Percentiles rank a stretch among this genome's conserved stretches.
These are phyloP conservation scores for Wickerhamomyces kurtzmanii DNA, from an alignment of 805 yeast genomes.

Conservation along the genomic window DNA sequence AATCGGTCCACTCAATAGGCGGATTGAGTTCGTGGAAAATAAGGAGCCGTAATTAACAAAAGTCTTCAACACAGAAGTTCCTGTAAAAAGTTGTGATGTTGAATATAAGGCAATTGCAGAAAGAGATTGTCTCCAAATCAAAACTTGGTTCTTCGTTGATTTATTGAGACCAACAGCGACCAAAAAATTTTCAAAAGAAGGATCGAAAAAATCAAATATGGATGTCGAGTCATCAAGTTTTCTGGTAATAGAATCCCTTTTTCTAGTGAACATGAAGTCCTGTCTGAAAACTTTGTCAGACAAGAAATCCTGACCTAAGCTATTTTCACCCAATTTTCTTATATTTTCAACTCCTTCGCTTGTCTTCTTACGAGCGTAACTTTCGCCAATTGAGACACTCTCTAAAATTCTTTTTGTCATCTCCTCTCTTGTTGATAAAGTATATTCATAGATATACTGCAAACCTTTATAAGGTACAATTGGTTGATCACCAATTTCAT, in stretches of 20 bases:
- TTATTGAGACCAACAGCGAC: slow-evolving; percentile 11
- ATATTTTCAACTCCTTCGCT: slow-evolving; percentile 51
- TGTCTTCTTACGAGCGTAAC: slow-evolving; percentile 55
- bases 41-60: slow-evolving; percentile 25
- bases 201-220: slow-evolving; percentile 71
- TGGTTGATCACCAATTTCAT: slow-evolving; percentile 37
- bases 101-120: slow-evolving; percentile 19
- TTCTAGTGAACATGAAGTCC: slow-evolving; percentile 75
- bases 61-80: slow-evolving; percentile 26
- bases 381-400: slow-evolving; percentile 58
- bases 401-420: slow-evolving; percentile 59
- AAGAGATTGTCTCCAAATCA: slow-evolving; percentile 19
- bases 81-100: slow-evolving; percentile 19
- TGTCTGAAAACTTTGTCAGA: slow-evolving; percentile 55
- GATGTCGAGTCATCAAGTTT: slow-evolving; percentile 52
- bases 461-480: slow-evolving; percentile 51
- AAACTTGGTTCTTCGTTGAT: slow-evolving; percentile 17
- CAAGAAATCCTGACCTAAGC: slow-evolving; percentile 53
- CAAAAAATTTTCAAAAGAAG: slow-evolving; percentile 53
- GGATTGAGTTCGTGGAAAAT: slow-evolving; percentile 25
- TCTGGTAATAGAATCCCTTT: slow-evolving; percentile 50
- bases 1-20: slow-evolving; percentile 44
- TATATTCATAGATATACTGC: slow-evolving; percentile 57
- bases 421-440: slow-evolving; percentile 54
- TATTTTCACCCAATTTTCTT: slow-evolving; percentile 47